Percentiles rank a stretch among this genome's conserved stretches.
Conservation (phyloP, 495 filamentous ascomycete genomes). For the Aspergillus baeticus region DNA sequence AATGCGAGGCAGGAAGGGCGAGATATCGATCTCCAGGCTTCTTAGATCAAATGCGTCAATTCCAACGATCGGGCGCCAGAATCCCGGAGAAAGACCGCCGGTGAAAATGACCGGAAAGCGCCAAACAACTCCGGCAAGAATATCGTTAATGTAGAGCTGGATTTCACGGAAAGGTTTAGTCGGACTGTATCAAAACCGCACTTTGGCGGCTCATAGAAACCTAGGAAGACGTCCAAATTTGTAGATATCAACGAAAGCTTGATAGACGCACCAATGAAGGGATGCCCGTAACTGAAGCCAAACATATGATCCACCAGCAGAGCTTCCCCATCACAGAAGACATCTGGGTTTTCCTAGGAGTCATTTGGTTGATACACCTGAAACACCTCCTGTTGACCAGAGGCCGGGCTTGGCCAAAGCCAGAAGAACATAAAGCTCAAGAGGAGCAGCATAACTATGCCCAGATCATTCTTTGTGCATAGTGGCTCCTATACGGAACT, state of each 20-base stretch:
- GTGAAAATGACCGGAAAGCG: conserved; percentile 89
- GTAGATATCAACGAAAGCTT: background rate
- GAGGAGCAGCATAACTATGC: conserved; percentile 5
- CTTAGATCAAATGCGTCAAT: conserved; percentile 82
- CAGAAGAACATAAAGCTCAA: conserved; percentile 3
- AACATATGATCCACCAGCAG: conserved; percentile 73
- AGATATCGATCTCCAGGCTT: conserved; percentile 82
- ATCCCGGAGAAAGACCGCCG: conserved; percentile 75
- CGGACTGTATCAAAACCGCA: conserved; percentile 77
- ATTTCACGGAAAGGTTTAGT: conserved; percentile 83
- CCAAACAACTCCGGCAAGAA: conserved; percentile 76
- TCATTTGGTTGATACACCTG: conserved; percentile 67
- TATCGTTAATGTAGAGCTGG: conserved; percentile 74
- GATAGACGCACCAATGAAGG: conserved; percentile 68
- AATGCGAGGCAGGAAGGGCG: conserved; percentile 70
- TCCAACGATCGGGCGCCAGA: conserved; percentile 84
- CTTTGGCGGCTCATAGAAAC: conserved; percentile 63
- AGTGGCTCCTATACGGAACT: background rate
- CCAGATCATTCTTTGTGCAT: background rate
- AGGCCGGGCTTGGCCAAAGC: conserved; percentile 9
- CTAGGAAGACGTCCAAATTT: conserved; percentile 31
- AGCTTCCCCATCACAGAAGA: conserved; percentile 46
- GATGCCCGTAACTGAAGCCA: conserved; percentile 72
- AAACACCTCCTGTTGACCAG: conserved; percentile 53
- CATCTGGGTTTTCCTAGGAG: conserved; percentile 33